Evolutionary conservation across 129 eudicot genomes (phyloP).

Genomic region (Chrysanthemum seticuspe): DNA sequence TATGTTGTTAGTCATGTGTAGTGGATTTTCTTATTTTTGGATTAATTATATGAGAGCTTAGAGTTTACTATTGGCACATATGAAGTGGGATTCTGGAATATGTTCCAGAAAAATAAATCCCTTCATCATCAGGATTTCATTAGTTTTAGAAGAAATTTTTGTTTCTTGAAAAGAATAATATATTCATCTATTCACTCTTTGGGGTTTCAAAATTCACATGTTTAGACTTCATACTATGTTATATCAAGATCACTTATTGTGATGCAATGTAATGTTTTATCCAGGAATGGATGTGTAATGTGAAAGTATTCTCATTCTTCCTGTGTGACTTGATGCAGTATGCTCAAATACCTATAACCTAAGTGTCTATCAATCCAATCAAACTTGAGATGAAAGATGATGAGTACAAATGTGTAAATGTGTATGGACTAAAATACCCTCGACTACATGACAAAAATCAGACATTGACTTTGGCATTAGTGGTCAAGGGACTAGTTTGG

Average conservation of each 20-base stretch:
- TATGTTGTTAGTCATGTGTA: slow-evolving; percentile 33
- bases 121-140: slow-evolving; percentile 9
- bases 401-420: no score
- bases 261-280: not conserved
- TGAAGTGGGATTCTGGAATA: slow-evolving; percentile 5
- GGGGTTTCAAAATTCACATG: slow-evolving; percentile 4
- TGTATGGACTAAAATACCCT: no score
- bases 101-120: not conserved
- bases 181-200: slow-evolving; percentile 17
- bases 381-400: no score
- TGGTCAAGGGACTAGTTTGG: no score
- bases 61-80: not conserved
- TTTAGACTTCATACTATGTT: not conserved
- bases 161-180: slow-evolving; percentile 26
- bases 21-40: slow-evolving; percentile 15
- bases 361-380: no score
- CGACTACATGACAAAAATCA: no score
- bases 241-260: no score
- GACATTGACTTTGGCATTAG: no score
- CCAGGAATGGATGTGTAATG: not conserved
- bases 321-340: no score
- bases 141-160: slow-evolving; percentile 27
- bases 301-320: not conserved
- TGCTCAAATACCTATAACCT: no score
- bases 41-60: slow-evolving; percentile 2